Evolutionary conservation across 306 rosid species (phyloP).

Genomic region (Fragaria ananassa): DNA sequence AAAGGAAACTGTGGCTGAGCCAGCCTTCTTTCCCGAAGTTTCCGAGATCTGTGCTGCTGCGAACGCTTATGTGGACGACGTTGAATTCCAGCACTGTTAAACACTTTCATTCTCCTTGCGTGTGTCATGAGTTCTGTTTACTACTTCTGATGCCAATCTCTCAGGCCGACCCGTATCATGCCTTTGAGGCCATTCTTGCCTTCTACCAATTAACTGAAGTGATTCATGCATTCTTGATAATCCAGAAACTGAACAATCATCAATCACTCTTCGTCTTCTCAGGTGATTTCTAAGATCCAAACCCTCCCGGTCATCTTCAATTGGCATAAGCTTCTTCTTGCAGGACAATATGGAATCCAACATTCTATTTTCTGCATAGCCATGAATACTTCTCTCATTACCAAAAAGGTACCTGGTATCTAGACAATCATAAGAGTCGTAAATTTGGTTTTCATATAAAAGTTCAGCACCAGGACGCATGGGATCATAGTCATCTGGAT

Average conservation of each 20-base stretch:
- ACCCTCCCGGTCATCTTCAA: conserved; percentile 37
- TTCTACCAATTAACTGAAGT: conserved; percentile 28
- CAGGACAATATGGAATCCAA: conserved; percentile 47
- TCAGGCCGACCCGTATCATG: conserved; percentile 34
- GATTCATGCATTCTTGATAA: conserved; percentile 45
- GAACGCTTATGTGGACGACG: conserved; percentile 35
- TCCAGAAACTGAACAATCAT: conserved; percentile 30
- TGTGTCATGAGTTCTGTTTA: conserved; percentile 33
- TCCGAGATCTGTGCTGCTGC: conserved; percentile 43
- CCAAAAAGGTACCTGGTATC: conserved; percentile 33
- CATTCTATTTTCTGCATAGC: conserved; percentile 37
- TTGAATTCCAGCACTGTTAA: conserved; percentile 31
- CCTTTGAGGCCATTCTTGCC: conserved; percentile 30
- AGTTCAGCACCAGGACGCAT: conserved; percentile 38
- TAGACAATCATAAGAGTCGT: conserved; percentile 30
- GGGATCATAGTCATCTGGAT: conserved; percentile 42
- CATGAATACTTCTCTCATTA: conserved; percentile 31
- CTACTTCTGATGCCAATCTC: conserved; percentile 50
- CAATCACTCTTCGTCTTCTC: conserved; percentile 47
- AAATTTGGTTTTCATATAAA: conserved; percentile 40
- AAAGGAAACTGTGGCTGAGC: conserved; percentile 31
- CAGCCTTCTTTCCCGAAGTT: conserved; percentile 38
- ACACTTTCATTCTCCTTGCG: conserved; percentile 31
- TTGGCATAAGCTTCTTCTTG: conserved; percentile 45
- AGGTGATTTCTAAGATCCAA: conserved; percentile 64